phyloP scores from a whole-genome alignment of 2,329 filamentous ascomycete genomes.

The Colletotrichum coccodes region DNA sequence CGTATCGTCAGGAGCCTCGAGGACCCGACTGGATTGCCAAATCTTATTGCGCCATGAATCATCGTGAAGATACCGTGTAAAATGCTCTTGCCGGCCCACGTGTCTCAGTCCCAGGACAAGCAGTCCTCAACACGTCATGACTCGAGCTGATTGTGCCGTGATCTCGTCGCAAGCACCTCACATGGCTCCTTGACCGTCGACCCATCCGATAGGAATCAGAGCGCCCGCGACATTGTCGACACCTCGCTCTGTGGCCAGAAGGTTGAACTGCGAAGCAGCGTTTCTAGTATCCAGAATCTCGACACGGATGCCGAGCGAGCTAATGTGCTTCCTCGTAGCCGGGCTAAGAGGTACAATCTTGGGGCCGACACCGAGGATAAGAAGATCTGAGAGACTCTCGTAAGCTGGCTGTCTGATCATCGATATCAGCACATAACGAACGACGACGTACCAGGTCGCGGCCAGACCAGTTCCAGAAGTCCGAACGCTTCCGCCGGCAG shows the following conservation, averaged over 20 bases:
- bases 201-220: slow-evolving; percentile 87
- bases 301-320: slow-evolving; percentile 82
- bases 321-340: slow-evolving; percentile 76
- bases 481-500: slow-evolving; percentile 77
- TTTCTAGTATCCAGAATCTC: slow-evolving; percentile 94
- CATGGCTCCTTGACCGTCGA: slow-evolving; percentile 62
- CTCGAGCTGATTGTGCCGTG: not conserved
- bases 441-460: slow-evolving; percentile 78
- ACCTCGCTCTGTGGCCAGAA: slow-evolving; percentile 93
- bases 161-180: slow-evolving; percentile 6
- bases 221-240: slow-evolving; percentile 87
- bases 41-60: not conserved
- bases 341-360: slow-evolving; percentile 81
- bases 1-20: not conserved
- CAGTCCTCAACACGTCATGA: not conserved
- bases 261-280: slow-evolving; percentile 92
- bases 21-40: not conserved
- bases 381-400: slow-evolving; percentile 69
- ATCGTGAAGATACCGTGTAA: not conserved
- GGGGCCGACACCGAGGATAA: slow-evolving; percentile 88
- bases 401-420: not conserved
- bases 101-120: not conserved
- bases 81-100: not conserved
- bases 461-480: slow-evolving; percentile 82
- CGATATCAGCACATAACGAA: not conserved